Conservation (phyloP, 257 asterid species). For the Petunia secreta region DNA sequence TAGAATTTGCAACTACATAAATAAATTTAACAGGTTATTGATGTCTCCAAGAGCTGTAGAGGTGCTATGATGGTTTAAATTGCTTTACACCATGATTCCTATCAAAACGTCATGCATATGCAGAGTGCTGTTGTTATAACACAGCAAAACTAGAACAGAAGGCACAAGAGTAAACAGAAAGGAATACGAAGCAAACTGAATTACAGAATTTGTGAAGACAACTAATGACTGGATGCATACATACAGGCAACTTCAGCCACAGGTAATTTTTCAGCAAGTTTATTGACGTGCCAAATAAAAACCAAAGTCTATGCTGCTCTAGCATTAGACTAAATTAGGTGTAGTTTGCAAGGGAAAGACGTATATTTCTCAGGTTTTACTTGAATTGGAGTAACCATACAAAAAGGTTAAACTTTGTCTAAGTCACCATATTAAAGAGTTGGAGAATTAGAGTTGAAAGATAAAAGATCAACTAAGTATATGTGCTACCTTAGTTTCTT, state of each 20-base stretch:
- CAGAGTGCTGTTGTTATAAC: background rate
- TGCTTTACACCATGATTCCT: no score
- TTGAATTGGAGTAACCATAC: background rate
- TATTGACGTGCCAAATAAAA: no score
- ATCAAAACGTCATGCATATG: background rate
- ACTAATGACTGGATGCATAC: no score
- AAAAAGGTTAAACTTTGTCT: background rate
- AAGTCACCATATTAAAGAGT: no score
- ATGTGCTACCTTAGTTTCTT: background rate
- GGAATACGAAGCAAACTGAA: background rate
- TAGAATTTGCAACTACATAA: background rate
- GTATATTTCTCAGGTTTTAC: no score
- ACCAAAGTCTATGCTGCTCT: no score
- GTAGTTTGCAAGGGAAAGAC: no score
- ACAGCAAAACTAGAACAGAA: background rate
- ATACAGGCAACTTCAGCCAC: no score
- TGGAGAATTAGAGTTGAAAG: background rate
- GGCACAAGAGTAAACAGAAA: background rate
- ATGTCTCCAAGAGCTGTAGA: background rate
- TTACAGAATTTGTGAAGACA: background rate
- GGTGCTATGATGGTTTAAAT: background rate
- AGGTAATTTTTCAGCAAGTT: no score
- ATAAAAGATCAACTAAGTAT: no score
- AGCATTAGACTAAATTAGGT: no score
- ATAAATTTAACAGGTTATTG: background rate